Evolutionary conservation across 2,329 filamentous ascomycete species (phyloP), one percentile per base, ranked within the genome.

Genomic region (Elsinoe arachidis): DNA sequence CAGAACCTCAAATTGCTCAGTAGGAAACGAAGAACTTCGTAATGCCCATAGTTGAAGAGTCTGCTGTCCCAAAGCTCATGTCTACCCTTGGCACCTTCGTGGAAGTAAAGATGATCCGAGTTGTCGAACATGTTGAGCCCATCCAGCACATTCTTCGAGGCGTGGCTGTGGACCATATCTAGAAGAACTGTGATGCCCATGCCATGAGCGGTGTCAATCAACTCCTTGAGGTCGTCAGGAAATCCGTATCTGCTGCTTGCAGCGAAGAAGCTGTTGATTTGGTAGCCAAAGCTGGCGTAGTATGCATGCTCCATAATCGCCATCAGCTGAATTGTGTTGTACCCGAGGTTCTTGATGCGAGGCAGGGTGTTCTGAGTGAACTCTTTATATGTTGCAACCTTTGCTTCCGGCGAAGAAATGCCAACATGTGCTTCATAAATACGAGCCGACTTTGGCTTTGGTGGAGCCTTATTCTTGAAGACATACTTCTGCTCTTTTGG

Each of bases 361-460:
- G 92, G 91, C 6, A 99, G 81, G 80, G 96, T 90, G 71, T 88
- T 90, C 67, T 85, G 80, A 2, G 92, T 97, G 71, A 99, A 99
- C 74, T 99, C 91, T 72, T 96, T 96, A 81, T 96, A 99, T 5
- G 90, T 95, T 2, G 93, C 84, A 38, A 99, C 90, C 63, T 83
- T 85, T 61, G 86, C 82, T 62, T 97, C 92, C 1, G 91, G 89
- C 2, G 90, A 93, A 5, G 92, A 96, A 64, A 99, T 99, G 53
- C 93, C 93, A 41, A 99, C 90, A 68, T 99, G 93, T n/a, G 93
- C 93, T 74, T 99, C 93, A 73, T 99, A 99, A 59, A 99, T 90
- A 53, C 93, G 86, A n/a, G 82, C 83, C 66, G 90, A 96, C 58
- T 78, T 72, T 1, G 93, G 93, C 77, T 92, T 95, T 70, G 85